These are phyloP conservation scores for Lumnitzera littorea DNA, from an alignment of 345 rosid genomes.

Conservation along the genomic window DNA sequence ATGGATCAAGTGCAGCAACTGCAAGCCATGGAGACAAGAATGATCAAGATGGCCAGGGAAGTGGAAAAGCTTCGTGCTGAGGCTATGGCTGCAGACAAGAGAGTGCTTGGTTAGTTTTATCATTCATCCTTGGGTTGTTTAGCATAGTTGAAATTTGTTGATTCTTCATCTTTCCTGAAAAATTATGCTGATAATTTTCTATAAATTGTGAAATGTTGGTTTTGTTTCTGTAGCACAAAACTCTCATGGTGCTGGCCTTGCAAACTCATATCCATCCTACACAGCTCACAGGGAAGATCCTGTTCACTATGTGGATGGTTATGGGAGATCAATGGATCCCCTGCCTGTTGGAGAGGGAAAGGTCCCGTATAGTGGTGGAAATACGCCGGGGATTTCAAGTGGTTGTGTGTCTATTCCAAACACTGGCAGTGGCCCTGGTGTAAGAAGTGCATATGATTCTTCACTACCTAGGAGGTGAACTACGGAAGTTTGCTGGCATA, in stretches of 20 bases:
- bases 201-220: not conserved
- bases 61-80: slow-evolving; percentile 53
- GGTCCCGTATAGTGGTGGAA: slow-evolving; percentile 16
- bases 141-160: not conserved
- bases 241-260: slow-evolving; percentile 16
- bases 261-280: slow-evolving; percentile 18
- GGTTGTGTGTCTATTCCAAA: slow-evolving; percentile 10
- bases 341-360: slow-evolving; percentile 14
- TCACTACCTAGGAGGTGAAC: slow-evolving; percentile 14
- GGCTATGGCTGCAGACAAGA: slow-evolving; percentile 34
- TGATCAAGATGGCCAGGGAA: slow-evolving; percentile 56
- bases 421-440: slow-evolving; percentile 11
- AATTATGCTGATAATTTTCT: not conserved
- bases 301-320: slow-evolving; percentile 21
- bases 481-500: no score
- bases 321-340: slow-evolving; percentile 17
- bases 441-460: slow-evolving; percentile 25
- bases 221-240: slow-evolving; percentile 20
- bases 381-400: slow-evolving; percentile 10
- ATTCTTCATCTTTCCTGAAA: not conserved
- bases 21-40: slow-evolving; percentile 54
- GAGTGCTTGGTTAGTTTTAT: slow-evolving; percentile 28
- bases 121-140: not conserved
- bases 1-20: slow-evolving; percentile 52
- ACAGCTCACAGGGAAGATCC: slow-evolving; percentile 10